phyloP scores from a whole-genome alignment of 306 rosid genomes.

The Trifolium dubium region DNA sequence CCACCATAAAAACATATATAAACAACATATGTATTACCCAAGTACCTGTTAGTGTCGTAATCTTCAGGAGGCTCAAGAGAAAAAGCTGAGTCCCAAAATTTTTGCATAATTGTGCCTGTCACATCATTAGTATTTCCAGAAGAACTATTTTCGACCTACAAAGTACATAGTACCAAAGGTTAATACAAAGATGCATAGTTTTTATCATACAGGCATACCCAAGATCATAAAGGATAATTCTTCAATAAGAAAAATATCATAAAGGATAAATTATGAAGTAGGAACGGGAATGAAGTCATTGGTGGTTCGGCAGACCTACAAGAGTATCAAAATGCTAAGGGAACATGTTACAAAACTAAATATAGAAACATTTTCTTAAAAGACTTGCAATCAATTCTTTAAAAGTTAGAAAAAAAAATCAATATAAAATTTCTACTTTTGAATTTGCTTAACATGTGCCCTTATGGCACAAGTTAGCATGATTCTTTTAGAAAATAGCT shows the following conservation, averaged over 20 bases:
- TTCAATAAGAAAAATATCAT: neutral
- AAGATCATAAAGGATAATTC: neutral
- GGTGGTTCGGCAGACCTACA: neutral
- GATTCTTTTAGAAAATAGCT: too few species aligned
- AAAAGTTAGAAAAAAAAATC: too few species aligned
- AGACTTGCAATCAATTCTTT: too few species aligned
- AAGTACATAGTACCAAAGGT: conserved; percentile 27
- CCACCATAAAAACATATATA: conserved; percentile 4
- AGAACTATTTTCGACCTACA: conserved; percentile 80
- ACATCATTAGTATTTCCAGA: conserved; percentile 72
- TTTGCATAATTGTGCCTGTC: conserved; percentile 90
- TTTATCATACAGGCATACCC: neutral
- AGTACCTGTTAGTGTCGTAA: conserved; percentile 78
- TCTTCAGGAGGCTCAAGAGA: conserved; percentile 90
- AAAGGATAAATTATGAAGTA: conserved; percentile 5
- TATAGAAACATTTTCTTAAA: too few species aligned
- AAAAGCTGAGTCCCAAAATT: conserved; percentile 97
- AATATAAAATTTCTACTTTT: too few species aligned
- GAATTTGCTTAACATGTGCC: too few species aligned
- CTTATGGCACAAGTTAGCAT: too few species aligned
- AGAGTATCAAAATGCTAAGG: neutral
- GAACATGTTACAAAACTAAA: too few species aligned
- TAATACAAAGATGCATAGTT: conserved; percentile 11
- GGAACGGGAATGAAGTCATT: conserved; percentile 19
- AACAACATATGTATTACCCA: conserved; percentile 29